phyloP scores from a whole-genome alignment of 306 rosid species.

The Prunus persica region Prunus_persica_NCBIv2 NC_034012.1:9724501-9725000 shows the following conservation, averaged over 20 bases:
- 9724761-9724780: not conserved
- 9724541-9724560: conserved; percentile 34
- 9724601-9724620: not conserved
- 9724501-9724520: conserved; percentile 21
- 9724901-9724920: not conserved
- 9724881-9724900: conserved; percentile 2
- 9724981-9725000: not conserved
- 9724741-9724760: not conserved
- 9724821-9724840: not conserved
- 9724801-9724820: not conserved
- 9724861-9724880: not conserved
- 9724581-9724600: conserved; percentile 1
- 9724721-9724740: not conserved
- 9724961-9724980: not conserved
- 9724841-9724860: not conserved
- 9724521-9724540: not conserved
- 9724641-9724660: too few relatives aligned
- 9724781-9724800: not conserved
- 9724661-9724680: too few relatives aligned
- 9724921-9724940: not conserved
- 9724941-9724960: not conserved
- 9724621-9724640: too few relatives aligned
- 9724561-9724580: conserved; percentile 43
- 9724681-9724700: conserved; percentile 5
- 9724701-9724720: not conserved